phyloP scores from a whole-genome alignment of 129 eudicot species.

The Ambrosia artemisiifolia region DNA sequence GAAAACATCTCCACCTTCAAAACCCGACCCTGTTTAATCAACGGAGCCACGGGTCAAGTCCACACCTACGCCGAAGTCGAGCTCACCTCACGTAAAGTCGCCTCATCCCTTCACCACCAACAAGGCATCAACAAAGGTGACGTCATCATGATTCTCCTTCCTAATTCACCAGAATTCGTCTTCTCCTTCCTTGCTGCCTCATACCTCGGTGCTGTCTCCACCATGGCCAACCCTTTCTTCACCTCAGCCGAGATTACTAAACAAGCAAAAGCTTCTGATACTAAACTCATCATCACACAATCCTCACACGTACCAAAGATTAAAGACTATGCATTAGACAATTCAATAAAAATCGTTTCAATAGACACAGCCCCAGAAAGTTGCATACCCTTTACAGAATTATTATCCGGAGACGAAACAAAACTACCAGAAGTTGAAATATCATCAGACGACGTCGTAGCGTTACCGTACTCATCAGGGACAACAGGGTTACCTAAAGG shows the following conservation, averaged over 20 bases:
- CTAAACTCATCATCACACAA: constrained; percentile 67
- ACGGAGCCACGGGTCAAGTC: constrained; percentile 58
- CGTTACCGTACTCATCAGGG: constrained; percentile 90
- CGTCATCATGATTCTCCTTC: constrained; percentile 77
- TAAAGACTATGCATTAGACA: constrained; percentile 39
- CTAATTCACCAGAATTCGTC: constrained; percentile 72
- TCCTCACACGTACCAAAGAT: constrained; percentile 62
- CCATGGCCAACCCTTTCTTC: constrained; percentile 91
- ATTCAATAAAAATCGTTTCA: constrained; percentile 39
- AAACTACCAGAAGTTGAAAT: constrained; percentile 59
- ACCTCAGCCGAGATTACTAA: constrained; percentile 71
- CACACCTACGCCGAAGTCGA: constrained; percentile 74
- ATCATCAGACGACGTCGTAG: constrained; percentile 75
- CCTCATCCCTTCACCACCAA: constrained; percentile 44
- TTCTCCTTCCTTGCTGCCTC: constrained; percentile 89
- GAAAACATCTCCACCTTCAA: constrained; percentile 56
- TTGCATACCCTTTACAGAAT: constrained; percentile 50
- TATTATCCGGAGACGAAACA: constrained; percentile 44
- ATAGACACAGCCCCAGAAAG: constrained; percentile 56
- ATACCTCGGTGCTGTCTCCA: constrained; percentile 66
- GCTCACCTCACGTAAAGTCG: constrained; percentile 52
- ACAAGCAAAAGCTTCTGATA: constrained; percentile 66
- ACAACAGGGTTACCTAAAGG: constrained; percentile 96
- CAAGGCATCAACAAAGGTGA: constrained; percentile 55
- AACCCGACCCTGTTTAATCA: constrained; percentile 61